phyloP scores from a whole-genome alignment of 768 basidiomycete genomes.

The Tulasnella sp. region DNA sequence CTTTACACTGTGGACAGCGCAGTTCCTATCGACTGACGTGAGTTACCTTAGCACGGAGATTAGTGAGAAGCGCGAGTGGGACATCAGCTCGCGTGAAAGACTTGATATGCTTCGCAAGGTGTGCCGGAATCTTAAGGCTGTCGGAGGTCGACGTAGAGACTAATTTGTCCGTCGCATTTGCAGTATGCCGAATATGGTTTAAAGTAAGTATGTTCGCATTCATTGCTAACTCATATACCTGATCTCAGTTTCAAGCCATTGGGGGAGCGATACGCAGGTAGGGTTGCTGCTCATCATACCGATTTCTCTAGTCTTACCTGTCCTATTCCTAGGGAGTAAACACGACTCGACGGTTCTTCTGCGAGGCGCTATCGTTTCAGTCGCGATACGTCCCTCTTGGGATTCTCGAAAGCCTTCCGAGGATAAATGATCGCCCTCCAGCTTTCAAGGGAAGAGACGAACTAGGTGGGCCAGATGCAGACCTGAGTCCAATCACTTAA shows the following conservation, averaged over 20 bases:
- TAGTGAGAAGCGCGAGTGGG: constrained; percentile 89
- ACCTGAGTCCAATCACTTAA: not conserved
- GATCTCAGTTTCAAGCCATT: constrained; percentile 51
- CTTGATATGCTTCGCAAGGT: constrained; percentile 76
- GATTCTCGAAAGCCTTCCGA: constrained; percentile 77
- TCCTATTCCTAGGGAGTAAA: constrained; percentile 59
- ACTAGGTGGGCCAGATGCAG: constrained; percentile 52
- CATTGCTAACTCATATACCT: constrained; percentile 11
- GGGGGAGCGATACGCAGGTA: constrained; percentile 72
- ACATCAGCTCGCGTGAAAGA: constrained; percentile 80
- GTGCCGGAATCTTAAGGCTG: constrained; percentile 31
- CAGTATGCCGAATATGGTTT: constrained; percentile 87
- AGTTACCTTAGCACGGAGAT: constrained; percentile 87
- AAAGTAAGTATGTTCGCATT: constrained; percentile 46
- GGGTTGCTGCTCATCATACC: constrained; percentile 34
- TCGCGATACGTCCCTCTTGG: constrained; percentile 96
- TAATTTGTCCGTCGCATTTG: not conserved
- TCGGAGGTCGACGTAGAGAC: no score
- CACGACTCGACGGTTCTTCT: constrained; percentile 86
- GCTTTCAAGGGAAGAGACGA: constrained; percentile 84
- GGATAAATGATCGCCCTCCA: constrained; percentile 88
- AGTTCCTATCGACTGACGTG: constrained; percentile 44
- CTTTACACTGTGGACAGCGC: not conserved
- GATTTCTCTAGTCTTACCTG: not conserved
- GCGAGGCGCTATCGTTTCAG: constrained; percentile 93